Evolutionary conservation across 345 rosid genomes (phyloP), one percentile per base, ranked within the genome.

Genomic region (Bruguiera parviflora): DNA sequence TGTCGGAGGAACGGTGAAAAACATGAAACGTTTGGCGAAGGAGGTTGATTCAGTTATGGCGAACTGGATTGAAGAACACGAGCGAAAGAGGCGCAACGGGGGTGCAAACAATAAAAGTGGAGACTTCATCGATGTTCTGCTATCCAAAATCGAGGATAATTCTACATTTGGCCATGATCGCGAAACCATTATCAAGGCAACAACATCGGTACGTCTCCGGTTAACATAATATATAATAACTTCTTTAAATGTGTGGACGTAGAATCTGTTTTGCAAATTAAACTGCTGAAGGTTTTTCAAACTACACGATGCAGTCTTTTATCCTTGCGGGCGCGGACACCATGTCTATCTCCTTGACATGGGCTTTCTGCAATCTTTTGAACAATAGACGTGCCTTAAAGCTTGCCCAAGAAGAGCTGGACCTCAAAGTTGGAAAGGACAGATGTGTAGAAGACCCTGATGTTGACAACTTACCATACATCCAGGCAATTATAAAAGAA

Each of bases 401-500:
- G 70, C 58, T 46, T 9, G 75, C 69, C 4, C 75, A 72, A 31
- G 69, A 72, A 31, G 70, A 72, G 32, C 21, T 72, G 8, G 75
- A 72, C 57, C 18, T 19, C 0, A 72, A 72, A 57, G 22, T 72
- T 4, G 75, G 75, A 5, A 65, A 43, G 53, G 70, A 72, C 21
- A 13, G 75, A 16, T 20, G 13, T 1, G 65, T 65, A 7, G 75
- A 72, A 16, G 65, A 65, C n/a, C 71, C 79, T 1, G 75, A 76
- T n/a, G 16, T 61, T 2, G 67, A 70, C 10, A 66, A 66, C 6
- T 20, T 76, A 20, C 6, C 62, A 2, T 72, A 72, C 49, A 39
- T 72, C 1, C 27, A 80, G 57, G 82, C 81, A 4, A 53, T 80
- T 5, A 27, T 82, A 9, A 82, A 82, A 63, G 85, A 84, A 75